Evolutionary conservation across 179 eudicot genomes (phyloP), one percentile per base, ranked within the genome.

Genomic region (Silene noctiflora): DNA sequence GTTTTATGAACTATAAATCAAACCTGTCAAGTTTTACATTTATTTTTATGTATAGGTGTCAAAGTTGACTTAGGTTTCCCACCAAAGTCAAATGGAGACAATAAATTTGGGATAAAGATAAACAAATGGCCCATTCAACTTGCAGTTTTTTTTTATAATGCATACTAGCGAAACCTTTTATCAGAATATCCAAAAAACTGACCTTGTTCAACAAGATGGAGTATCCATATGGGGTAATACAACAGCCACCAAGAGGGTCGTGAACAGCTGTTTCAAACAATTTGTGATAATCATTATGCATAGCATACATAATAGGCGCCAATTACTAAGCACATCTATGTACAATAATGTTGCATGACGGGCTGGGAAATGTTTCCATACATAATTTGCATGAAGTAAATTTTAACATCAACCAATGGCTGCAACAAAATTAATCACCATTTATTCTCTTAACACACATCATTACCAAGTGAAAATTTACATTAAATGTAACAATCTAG

Each of bases 181-280:
- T 22, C 60, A 14, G 24, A 48, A 59, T 69, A 69, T 48, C 27
- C 3, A 48, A 79, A 33, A 16, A 24, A 27, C 85, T 78, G 33
- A 94, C 98, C 99, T 96, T 93, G 73, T 78, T 86, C 75, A 96
- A 80, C 91, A 96, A 74, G 65, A 90, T 80, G 76, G 98, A 86
- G 81, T 93, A 96, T 51, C 99, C 99, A 82, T 87, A 85, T 21
- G 99, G 97, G 44, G 91, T 88, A 69, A 96, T 75, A 78, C 93
- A 67, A 76, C 99, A 96, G 71, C 99, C 99, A 56, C 99, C 99
- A 85, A 96, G 96, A 81, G 99, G 99, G 86, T 96, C 99, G 68
- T 83, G 85, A 51, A 85, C 69, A 51, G 99, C 99, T 96, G 92
- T 80, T 79, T 78, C 59, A 72, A 65, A 76, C 39, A 61, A 25